Evolutionary conservation across 345 rosid genomes (phyloP), one percentile per base, ranked within the genome.

Genomic region (Hibiscus trionum): DNA sequence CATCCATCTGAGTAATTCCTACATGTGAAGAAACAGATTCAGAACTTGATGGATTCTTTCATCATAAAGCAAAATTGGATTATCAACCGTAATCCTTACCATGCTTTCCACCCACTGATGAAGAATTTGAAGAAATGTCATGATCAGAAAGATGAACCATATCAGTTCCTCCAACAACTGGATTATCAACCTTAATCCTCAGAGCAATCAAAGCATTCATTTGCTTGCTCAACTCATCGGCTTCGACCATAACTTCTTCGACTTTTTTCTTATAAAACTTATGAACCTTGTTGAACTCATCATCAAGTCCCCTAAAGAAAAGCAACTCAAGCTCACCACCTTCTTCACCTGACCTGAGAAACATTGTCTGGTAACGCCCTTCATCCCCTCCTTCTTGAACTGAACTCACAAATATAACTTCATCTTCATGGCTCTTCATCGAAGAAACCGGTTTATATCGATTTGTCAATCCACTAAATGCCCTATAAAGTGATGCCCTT

Each of bases 171-270:
- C 24, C 75, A 7, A 79, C 31, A 10, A 58, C 46, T 0, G 91
- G 93, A 72, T 80, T 73, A 46, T 91, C 89, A 46, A 91, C 85
- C 66, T 83, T 91, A 49, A 91, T 76, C 71, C 97, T 66, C 8
- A 91, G 82, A 65, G 93, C 97, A 59, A 89, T 89, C 78, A 91
- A 80, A 66, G 87, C 95, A 81, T 88, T 77, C 86, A 91, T 83
- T 77, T 91, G 97, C 64, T 82, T 86, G 33, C 89, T 89, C 77
- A 91, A 75, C 73, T 83, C 88, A 63, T 89, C 90, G 0, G 93
- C 97, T 75, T 91, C 97, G 0, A 37, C 77, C 80, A 83, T 72
- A 7, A 80, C 86, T 77, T 78, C 80, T 56, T 83, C 77, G 19
- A 89, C 86, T 12, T 89, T 86, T 14, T 73, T 75, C 77, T 72